phyloP scores from a whole-genome alignment of 805 yeast species.

The Saturnispora mendoncae region DNA sequence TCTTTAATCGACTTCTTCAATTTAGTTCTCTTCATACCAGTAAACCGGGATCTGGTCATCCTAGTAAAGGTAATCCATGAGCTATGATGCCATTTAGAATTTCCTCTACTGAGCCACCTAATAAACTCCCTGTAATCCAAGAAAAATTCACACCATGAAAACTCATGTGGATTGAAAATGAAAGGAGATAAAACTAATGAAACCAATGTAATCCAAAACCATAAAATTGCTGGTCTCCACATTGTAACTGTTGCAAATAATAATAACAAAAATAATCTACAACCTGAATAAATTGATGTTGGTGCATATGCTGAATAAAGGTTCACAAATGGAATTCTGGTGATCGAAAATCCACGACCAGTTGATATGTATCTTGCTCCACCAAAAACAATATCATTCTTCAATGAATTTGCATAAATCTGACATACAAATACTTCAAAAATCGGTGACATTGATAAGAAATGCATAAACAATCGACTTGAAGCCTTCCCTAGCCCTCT shows the following conservation, averaged over 20 bases:
- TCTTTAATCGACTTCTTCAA: conserved; percentile 61
- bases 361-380: conserved; percentile 90
- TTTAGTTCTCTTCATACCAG: conserved; percentile 80
- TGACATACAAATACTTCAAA: conserved; percentile 96
- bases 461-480: conserved; percentile 62
- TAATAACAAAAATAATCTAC: conserved; percentile 57
- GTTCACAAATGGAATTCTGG: conserved; percentile 62
- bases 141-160: conserved; percentile 38
- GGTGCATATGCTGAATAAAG: conserved; percentile 71
- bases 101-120: conserved; percentile 79
- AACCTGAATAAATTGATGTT: conserved; percentile 71
- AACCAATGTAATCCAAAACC: conserved; percentile 45
- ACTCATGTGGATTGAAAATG: conserved; percentile 47
- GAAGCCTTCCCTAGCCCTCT: conserved; percentile 73
- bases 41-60: conserved; percentile 73
- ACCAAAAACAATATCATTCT: conserved; percentile 74
- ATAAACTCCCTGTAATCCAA: conserved; percentile 41
- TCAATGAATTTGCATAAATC: conserved; percentile 72
- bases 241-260: conserved; percentile 70
- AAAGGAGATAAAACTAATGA: conserved; percentile 43
- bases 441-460: conserved; percentile 75
- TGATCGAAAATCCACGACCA: conserved; percentile 89
- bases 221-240: conserved; percentile 67
- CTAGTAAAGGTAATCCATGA: conserved; percentile 80
- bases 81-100: conserved; percentile 50